Conservation (phyloP, 2,329 filamentous ascomycete species). For the Hymenoscyphus linearis region DNA sequence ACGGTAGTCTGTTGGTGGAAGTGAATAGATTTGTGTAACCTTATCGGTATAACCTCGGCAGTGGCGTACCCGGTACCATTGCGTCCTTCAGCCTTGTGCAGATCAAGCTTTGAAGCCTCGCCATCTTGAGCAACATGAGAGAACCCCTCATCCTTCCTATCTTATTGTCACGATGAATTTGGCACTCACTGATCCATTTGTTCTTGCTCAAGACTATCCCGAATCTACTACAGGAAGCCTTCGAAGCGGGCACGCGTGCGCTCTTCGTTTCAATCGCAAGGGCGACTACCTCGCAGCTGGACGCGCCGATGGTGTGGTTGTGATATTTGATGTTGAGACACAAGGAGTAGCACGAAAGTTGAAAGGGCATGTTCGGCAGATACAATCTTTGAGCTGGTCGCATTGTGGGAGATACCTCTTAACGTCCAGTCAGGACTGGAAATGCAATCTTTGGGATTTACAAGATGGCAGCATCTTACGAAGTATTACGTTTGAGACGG, state of each 20-base stretch:
- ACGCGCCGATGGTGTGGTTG: conserved; percentile 87
- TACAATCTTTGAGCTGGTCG: conserved; percentile 95
- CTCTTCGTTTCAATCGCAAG: conserved; percentile 79
- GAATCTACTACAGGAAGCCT: conserved; percentile 85
- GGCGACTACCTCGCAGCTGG: conserved; percentile 94
- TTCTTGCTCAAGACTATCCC: conserved; percentile 75
- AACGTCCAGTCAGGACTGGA: conserved; percentile 93
- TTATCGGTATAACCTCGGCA: neutral
- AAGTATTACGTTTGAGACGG: conserved; percentile 85
- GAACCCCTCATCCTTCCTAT: neutral
- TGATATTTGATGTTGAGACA: conserved; percentile 96
- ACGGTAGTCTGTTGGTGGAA: no score
- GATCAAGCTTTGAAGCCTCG: neutral
- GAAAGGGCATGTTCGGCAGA: conserved; percentile 85
- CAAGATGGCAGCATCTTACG: conserved; percentile 64
- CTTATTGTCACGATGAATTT: conserved; percentile 54
- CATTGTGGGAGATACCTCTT: conserved; percentile 85
- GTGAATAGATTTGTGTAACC: no score
- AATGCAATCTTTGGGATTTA: conserved; percentile 92
- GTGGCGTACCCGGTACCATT: neutral
- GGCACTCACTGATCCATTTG: conserved; percentile 65
- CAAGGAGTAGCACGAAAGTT: conserved; percentile 94
- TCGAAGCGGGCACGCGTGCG: conserved; percentile 61
- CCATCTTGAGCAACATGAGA: neutral
- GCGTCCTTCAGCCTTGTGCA: neutral